Percentiles rank a stretch among this genome's conserved stretches.
phyloP scores from a whole-genome alignment of 352 stramenopile genomes.

The Phytophthora fragariae region DNA sequence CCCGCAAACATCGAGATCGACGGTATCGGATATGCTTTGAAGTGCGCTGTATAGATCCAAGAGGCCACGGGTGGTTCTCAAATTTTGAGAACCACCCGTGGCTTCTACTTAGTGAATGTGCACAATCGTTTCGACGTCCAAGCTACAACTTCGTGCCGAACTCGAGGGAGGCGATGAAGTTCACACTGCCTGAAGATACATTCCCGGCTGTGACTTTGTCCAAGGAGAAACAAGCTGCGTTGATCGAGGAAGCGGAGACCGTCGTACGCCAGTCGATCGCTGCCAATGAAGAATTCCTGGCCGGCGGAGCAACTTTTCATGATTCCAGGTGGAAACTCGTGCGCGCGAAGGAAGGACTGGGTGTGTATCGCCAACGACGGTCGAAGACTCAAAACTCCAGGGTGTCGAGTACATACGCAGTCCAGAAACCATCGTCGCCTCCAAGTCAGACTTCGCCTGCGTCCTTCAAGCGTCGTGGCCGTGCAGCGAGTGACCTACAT shows the following conservation, averaged over 20 bases:
- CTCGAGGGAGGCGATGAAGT: slow-evolving; percentile 41
- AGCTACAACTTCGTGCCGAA: background rate
- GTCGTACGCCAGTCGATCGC: slow-evolving; percentile 53
- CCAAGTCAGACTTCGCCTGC: background rate
- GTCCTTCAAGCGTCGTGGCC: slow-evolving; percentile 18
- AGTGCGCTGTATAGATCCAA: background rate
- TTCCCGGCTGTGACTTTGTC: slow-evolving; percentile 42
- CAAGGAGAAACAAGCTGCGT: slow-evolving; percentile 34
- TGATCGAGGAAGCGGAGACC: slow-evolving; percentile 47
- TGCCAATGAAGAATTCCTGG: slow-evolving; percentile 50
- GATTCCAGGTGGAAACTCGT: slow-evolving; percentile 49
- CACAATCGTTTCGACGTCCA: slow-evolving; percentile 12
- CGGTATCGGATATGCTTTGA: background rate
- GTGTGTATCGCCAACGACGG: slow-evolving; percentile 39
- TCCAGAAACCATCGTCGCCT: slow-evolving; percentile 1
- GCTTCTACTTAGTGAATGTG: too few species aligned
- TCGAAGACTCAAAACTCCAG: background rate
- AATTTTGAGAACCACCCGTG: too few species aligned
- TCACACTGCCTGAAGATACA: slow-evolving; percentile 46
- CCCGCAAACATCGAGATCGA: background rate
- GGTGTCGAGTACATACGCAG: background rate
- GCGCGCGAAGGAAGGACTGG: slow-evolving; percentile 43
- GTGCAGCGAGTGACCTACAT: background rate
- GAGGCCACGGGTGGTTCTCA: slow-evolving; percentile 2
- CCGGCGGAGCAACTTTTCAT: slow-evolving; percentile 31